A percentile compares a stretch with the other conserved stretches of the same genome.
These are phyloP conservation scores for Hemerocallis citrina DNA, from an alignment of 106 monocot species.

Conservation along the genomic window DNA sequence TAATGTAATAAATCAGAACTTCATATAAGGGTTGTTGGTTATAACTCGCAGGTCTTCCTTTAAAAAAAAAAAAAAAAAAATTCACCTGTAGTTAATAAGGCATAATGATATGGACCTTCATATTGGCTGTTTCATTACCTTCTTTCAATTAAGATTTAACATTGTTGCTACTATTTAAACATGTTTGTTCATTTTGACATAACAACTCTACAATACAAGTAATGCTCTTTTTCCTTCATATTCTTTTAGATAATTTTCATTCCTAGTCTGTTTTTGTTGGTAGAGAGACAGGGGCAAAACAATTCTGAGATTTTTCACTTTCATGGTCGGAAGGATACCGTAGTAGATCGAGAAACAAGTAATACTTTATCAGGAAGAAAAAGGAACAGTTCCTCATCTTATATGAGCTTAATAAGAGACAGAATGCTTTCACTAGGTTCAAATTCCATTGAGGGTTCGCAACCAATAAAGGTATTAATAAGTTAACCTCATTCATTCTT, in stretches of 20 bases:
- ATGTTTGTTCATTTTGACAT: background rate
- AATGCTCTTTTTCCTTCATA: background rate
- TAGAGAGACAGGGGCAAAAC: slow-evolving; percentile 38
- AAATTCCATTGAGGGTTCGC: slow-evolving; percentile 27
- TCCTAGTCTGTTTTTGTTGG: slow-evolving; percentile 19
- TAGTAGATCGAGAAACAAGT: slow-evolving; percentile 16
- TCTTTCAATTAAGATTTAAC: background rate
- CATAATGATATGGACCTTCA: no score
- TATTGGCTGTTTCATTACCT: no score
- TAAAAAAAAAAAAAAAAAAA: no score
- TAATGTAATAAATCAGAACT: no score
- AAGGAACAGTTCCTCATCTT: slow-evolving; percentile 47
- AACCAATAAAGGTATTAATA: slow-evolving; percentile 30
- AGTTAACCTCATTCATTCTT: background rate
- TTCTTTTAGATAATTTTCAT: slow-evolving; percentile 1
- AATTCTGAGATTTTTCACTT: slow-evolving; percentile 45
- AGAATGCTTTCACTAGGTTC: slow-evolving; percentile 12
- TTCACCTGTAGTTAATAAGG: no score
- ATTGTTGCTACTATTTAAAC: background rate
- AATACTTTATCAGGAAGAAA: slow-evolving; percentile 42
- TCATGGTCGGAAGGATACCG: slow-evolving; percentile 37
- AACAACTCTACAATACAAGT: background rate
- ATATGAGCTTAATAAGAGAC: slow-evolving; percentile 26
- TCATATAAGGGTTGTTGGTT: no score
- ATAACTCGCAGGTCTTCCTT: no score